These are phyloP conservation scores for Ceratocystis albifundus DNA, from an alignment of 2,329 filamentous ascomycete species.

Conservation along the genomic window DNA sequence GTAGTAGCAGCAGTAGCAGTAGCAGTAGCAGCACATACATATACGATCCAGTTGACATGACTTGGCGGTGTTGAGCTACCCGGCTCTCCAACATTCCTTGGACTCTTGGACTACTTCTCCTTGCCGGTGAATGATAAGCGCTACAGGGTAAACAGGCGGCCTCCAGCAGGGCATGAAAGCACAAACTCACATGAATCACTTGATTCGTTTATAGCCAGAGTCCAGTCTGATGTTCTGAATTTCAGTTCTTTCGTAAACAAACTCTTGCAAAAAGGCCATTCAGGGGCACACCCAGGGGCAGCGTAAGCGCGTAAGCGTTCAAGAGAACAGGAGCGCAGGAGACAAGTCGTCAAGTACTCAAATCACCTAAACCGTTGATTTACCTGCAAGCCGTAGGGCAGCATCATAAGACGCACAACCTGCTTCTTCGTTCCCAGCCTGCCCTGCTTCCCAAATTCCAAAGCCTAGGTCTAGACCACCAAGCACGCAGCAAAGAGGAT, in stretches of 20 bases:
- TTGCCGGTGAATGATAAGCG: not conserved
- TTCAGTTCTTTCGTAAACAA: not conserved
- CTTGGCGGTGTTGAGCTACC: not conserved
- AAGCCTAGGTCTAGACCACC: not conserved
- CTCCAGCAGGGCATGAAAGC: not conserved
- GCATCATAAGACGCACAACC: not conserved
- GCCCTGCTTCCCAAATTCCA: not conserved
- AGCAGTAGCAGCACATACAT: not conserved
- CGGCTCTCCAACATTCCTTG: not conserved
- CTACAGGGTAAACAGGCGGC: not conserved
- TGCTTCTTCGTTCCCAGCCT: not conserved
- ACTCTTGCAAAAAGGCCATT: not conserved
- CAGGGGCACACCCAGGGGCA: constrained; percentile 7
- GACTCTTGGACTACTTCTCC: not conserved
- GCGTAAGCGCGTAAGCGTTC: not conserved
- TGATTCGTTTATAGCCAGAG: not conserved
- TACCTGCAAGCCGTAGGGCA: not conserved
- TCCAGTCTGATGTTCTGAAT: not conserved
- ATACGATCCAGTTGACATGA: not conserved
- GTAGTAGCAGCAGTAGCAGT: too few relatives aligned
- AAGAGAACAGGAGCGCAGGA: too few relatives aligned
- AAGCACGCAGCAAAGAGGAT: not conserved
- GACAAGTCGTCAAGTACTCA: not conserved
- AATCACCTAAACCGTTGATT: not conserved
- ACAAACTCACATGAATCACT: not conserved